Percentiles rank a stretch among this genome's conserved stretches.
Evolutionary conservation across 202 grass and related monocot species (phyloP).

Genomic region (Carex sylvatica): DNA sequence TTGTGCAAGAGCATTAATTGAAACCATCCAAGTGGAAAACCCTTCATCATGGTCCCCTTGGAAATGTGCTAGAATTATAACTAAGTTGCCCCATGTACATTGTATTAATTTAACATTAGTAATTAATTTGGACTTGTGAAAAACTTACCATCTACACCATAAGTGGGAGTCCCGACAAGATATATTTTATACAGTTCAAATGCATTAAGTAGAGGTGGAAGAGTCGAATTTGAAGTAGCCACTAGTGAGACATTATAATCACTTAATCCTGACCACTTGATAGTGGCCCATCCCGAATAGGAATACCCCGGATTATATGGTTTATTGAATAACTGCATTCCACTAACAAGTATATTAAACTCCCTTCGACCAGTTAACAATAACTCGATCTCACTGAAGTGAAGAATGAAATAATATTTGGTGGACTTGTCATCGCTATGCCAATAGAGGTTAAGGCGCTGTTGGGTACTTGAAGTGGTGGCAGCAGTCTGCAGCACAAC

Average conservation of each 20-base stretch:
- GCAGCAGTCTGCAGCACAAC: constrained; percentile 9
- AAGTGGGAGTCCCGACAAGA: neutral
- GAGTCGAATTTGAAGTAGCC: neutral
- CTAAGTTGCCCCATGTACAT: too few relatives aligned
- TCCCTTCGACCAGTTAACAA: neutral
- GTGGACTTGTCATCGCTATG: neutral
- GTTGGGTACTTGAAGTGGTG: neutral
- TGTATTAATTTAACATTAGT: too few relatives aligned
- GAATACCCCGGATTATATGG: too few relatives aligned
- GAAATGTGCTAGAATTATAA: too few relatives aligned
- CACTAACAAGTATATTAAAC: constrained; percentile 30
- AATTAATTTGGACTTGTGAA: too few relatives aligned
- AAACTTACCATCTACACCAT: constrained; percentile 29
- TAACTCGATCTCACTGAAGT: neutral
- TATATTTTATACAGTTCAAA: constrained; percentile 14
- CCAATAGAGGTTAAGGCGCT: neutral
- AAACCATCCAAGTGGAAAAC: too few relatives aligned
- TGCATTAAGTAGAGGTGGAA: constrained; percentile 49
- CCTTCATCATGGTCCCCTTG: too few relatives aligned
- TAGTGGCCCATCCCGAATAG: too few relatives aligned
- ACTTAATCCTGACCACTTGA: too few relatives aligned
- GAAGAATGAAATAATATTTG: neutral
- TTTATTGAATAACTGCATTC: neutral
- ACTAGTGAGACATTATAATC: neutral
- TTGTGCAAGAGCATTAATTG: too few relatives aligned